Base-by-base conservation (phyloP, 2,329 filamentous ascomycete species). In the Ampelomyces quisqualis region DNA sequence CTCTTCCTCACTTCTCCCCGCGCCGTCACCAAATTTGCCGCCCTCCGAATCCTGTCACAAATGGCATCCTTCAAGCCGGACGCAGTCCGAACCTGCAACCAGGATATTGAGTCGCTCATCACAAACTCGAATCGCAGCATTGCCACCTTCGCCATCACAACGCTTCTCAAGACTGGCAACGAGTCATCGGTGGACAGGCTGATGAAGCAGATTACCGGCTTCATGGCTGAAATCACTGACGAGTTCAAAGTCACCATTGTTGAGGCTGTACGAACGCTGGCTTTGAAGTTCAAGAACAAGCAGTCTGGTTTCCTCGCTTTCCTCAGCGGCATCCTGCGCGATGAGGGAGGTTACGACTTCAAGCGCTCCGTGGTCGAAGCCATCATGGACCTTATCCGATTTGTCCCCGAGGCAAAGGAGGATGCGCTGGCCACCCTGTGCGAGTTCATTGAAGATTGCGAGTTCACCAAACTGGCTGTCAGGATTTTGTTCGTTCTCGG, bases 171-270 rank as follows among this genome's bases (percentile, higher is more conserved):
- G 80, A 98, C 93, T 8, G 93, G 93, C 47, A 98, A 97, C 65
- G 93, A 98, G 73, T 88, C 88, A 26, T 96, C 90, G 55, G 93
- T 98, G 30, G 93, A 98, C 68, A 84, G 93, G 38, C 74, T 98
- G 55, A 96, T 98, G 90, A 96, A 96, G 79, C 90, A 97, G 70
- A 97, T 98, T 49, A 90, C 89, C 17, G 86, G 87, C 26, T 96
- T 98, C 75, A 97, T 98, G 93, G 88, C 90, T 4, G 93, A 97
- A 71, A 97, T 97, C 55, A 96, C 91, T 5, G 93, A 98, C 65
- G 93, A 98, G 70, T 98, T 98, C 78, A 98, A 97, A 78, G 95
- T 98, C 56, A 98, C 93, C n/a, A 95, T 98, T 61, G 91, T 98
- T 29, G 93, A 98, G 70, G 93, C 93, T 28, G 96, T 98, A 64